phyloP scores from a whole-genome alignment of 768 basidiomycete species.

The Tricholomella constricta region DNA sequence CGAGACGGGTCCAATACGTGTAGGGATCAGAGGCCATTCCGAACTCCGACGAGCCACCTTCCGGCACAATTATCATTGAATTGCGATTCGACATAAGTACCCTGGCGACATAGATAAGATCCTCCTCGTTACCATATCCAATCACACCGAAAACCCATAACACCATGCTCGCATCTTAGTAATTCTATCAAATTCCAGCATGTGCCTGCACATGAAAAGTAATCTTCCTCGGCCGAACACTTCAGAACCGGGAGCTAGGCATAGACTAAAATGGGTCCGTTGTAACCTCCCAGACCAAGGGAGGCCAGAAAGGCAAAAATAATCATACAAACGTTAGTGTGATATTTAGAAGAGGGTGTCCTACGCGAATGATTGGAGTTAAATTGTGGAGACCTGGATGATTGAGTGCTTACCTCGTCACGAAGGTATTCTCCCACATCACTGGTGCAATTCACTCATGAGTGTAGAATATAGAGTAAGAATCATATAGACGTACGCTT shows the following conservation, averaged over 20 bases:
- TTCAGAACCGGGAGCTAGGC: constrained; percentile 39
- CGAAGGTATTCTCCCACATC: constrained; percentile 98
- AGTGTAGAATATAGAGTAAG: constrained; percentile 7
- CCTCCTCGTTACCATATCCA: background rate
- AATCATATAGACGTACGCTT: constrained; percentile 64
- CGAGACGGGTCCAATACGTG: constrained; percentile 56
- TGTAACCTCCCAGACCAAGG: constrained; percentile 14
- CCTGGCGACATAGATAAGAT: background rate
- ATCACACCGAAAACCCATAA: background rate
- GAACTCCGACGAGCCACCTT: constrained; percentile 20
- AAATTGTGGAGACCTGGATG: background rate
- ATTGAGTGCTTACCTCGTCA: constrained; percentile 70
- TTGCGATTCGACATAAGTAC: background rate
- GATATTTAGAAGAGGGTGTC: constrained; percentile 72
- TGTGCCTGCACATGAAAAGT: constrained; percentile 19
- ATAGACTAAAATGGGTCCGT: constrained; percentile 19
- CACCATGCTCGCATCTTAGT: background rate
- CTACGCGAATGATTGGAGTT: constrained; percentile 36
- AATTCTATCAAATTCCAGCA: constrained; percentile 10
- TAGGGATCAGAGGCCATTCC: constrained; percentile 45
- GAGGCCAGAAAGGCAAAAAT: constrained; percentile 3
- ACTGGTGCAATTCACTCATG: constrained; percentile 38
- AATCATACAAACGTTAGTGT: constrained; percentile 1
- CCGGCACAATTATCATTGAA: constrained; percentile 1
- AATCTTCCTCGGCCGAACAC: constrained; percentile 42